Evolutionary conservation across 2,329 filamentous ascomycete species (phyloP), one percentile per base, ranked within the genome.

Genomic region (Curvularia sp.): DNA sequence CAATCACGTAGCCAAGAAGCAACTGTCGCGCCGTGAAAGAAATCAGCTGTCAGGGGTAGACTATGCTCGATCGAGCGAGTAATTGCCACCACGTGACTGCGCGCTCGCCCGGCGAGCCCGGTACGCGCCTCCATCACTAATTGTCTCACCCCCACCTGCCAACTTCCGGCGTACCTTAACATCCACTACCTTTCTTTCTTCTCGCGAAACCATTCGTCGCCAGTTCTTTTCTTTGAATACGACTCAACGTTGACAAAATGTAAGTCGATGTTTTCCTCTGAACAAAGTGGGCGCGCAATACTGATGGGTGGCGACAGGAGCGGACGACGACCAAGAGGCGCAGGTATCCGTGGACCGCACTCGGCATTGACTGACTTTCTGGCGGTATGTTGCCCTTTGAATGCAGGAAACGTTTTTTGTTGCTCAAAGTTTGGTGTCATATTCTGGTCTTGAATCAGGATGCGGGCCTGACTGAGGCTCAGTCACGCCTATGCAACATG

Each of bases 331-430:
- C 61, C 61, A 48, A 83, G 84, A 65, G 69, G 64, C 35, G 77
- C 66, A 24, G 69, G 80, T 30, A 85, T 85, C 67, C 81, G 83
- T 49, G 84, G 83, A 2, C 86, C 86, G 76, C 87, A 87, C 65
- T 89, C 87, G 58, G 88, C 88, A 12, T 78, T 90, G 69, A 90
- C 88, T 6, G 87, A 89, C 70, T 90, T 89, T 67, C 78, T 89
- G 53, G 87, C 87, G 49, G 85, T 86, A 77, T 73, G 83, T 77
- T 43, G 8, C 20, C 15, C 6, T 35, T 31, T 44, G 24, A 30
- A 15, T 20, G 10, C 9, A 51, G 10, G 26, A 26, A 22, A n/a
- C 6, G 6, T 15, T 22, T 9, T 20, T 3, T 15, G 13, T 24
- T 13, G 5, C 46, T 24, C 10, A 9, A 48, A 33, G 10, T 22